These are phyloP conservation scores for Trypanosoma avium DNA, from an alignment of 208 protist genomes.

Conservation along the genomic window DNA sequence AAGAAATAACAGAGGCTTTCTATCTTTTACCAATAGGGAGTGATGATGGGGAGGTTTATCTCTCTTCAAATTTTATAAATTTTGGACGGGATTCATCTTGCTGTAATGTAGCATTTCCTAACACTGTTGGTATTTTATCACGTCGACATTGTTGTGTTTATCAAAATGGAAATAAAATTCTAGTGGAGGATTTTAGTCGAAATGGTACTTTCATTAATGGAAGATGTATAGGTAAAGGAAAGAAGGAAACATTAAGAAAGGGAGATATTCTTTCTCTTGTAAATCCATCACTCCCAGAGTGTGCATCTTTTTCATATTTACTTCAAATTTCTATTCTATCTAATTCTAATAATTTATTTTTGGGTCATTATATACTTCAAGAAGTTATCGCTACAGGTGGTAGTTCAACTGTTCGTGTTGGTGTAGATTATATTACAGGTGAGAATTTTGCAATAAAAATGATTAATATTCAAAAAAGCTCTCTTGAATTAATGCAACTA, in stretches of 20 bases:
- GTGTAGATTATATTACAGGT: constrained; percentile 32
- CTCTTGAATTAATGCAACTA: constrained; percentile 25
- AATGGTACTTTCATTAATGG: constrained; percentile 85
- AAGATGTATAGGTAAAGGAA: constrained; percentile 35
- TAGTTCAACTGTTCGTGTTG: constrained; percentile 60
- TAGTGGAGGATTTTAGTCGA: constrained; percentile 46
- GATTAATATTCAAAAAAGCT: constrained; percentile 51
- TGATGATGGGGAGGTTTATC: no score
- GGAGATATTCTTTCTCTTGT: constrained; percentile 56
- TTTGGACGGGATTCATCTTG: no score
- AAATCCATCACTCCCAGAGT: constrained; percentile 46
- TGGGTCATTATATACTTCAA: constrained; percentile 41
- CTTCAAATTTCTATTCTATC: constrained; percentile 28
- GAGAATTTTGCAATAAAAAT: constrained; percentile 69
- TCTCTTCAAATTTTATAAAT: no score
- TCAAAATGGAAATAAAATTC: background rate
- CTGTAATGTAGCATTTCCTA: background rate
- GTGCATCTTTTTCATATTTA: constrained; percentile 24
- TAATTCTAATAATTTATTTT: background rate
- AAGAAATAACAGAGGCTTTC: no score
- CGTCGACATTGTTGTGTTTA: background rate
- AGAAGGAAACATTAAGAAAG: constrained; percentile 31
- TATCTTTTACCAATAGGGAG: no score
- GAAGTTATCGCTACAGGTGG: constrained; percentile 63
- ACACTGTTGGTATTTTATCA: background rate